Evolutionary conservation across 768 basidiomycete genomes (phyloP), one percentile per base, ranked within the genome.

Genomic region (Collybiopsis luxurians): DNA sequence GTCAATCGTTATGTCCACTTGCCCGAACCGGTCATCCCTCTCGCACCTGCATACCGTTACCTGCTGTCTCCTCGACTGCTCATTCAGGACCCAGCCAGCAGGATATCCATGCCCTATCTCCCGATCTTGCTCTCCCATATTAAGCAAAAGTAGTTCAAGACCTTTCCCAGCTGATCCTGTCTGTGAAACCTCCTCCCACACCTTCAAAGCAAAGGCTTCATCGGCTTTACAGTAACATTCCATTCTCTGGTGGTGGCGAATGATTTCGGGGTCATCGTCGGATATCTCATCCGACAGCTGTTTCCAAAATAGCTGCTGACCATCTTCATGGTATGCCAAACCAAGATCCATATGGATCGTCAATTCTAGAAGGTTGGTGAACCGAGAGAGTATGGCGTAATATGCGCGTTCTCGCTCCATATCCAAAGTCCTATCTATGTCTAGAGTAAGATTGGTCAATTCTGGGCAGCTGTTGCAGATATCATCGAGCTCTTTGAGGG

Each of bases 261-360:
- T 13, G 13, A 13, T 13, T 6, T 34, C 31, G 13, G 31, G 31
- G 31, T 34, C 31, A 34, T 34, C 31, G 13, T 34, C 31, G 31
- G 31, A 34, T 34, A 34, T 6, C 5, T 34, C 13, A 6, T 13
- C 31, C 13, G 5, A 5, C 13, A 34, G 31, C 13, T 13, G 5
- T 34, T 13, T 34, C 6, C 5, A 34, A 34, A 34, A 13, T 6
- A 34, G 31, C 6, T 34, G 5, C 13, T 34, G 31, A 5, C 31
- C 13, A 5, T 13, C 31, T 6, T 13, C 13, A 13, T 34, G 13
- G 13, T 34, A 28, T 6, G 17, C 26, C 4, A 47, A n/a, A 15
- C 28, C 28, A n/a, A 47, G 46, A 47, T 47, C 46, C 46, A 47
- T 47, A 28, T 47, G 46, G 24, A 47, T 47, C 46, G 46, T 47